Conservation (phyloP, 768 basidiomycete genomes). For the Calocybe cyanea region DNA sequence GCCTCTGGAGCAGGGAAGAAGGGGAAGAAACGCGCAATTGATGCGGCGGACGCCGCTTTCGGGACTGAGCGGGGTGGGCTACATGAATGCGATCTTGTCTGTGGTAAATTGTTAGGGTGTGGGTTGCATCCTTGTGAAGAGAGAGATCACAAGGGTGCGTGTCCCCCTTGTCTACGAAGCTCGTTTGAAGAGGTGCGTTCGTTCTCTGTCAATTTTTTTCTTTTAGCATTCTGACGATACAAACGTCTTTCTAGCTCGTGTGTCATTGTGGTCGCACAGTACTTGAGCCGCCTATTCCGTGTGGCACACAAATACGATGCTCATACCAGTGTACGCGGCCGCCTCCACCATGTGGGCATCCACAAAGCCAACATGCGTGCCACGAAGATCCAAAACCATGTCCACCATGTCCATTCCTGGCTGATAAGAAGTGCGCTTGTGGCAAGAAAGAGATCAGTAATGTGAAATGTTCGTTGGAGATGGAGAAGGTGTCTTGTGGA, state of each 20-base stretch:
- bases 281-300: constrained; percentile 84
- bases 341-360: constrained; percentile 78
- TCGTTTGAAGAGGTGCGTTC: constrained; percentile 90
- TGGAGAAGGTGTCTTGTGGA: constrained; percentile 82
- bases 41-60: constrained; percentile 16
- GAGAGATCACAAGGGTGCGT: constrained; percentile 79
- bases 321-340: constrained; percentile 73
- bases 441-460: constrained; percentile 81
- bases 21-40: constrained; percentile 51
- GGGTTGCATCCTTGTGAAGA: constrained; percentile 78
- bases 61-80: constrained; percentile 58
- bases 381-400: constrained; percentile 70
- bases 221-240: constrained; percentile 1
- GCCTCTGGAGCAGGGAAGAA: constrained; percentile 44
- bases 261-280: constrained; percentile 87
- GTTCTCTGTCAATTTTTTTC: not conserved
- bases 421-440: constrained; percentile 80
- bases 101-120: constrained; percentile 68
- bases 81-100: constrained; percentile 83
- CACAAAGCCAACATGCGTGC: constrained; percentile 71
- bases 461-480: constrained; percentile 76
- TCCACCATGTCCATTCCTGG: constrained; percentile 85
- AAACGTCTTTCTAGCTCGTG: constrained; percentile 42
- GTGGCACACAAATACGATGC: constrained; percentile 79
- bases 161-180: constrained; percentile 80